Percentiles rank a stretch among this genome's conserved stretches.
phyloP scores from a whole-genome alignment of 2,329 filamentous ascomycete species.

The Fusarium sp. region DNA sequence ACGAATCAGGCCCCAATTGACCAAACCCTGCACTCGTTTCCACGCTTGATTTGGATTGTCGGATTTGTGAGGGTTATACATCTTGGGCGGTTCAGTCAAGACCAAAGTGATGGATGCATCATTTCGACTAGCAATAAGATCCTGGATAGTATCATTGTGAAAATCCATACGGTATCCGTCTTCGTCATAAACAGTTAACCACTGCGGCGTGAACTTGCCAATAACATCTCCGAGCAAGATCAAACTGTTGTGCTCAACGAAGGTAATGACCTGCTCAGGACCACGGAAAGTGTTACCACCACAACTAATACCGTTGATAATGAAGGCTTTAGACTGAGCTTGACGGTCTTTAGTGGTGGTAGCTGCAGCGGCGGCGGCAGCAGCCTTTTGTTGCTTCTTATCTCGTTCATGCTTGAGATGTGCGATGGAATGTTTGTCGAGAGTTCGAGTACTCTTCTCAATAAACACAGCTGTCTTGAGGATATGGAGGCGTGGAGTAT shows the following conservation, averaged over 20 bases:
- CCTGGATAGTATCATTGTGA: slow-evolving; percentile 57
- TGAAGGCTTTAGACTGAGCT: slow-evolving; percentile 33
- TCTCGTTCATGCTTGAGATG: slow-evolving; percentile 44
- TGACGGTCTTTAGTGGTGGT: slow-evolving; percentile 17
- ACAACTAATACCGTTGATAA: slow-evolving; percentile 48
- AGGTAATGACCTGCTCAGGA: slow-evolving; percentile 48
- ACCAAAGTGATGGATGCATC: slow-evolving; percentile 58
- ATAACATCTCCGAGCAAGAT: not conserved
- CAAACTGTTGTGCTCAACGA: slow-evolving; percentile 52
- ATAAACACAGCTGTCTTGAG: slow-evolving; percentile 44
- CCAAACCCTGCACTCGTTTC: slow-evolving; percentile 46
- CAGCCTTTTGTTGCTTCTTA: slow-evolving; percentile 36
- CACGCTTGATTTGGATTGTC: slow-evolving; percentile 18
- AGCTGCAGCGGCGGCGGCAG: not conserved
- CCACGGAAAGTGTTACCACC: slow-evolving; percentile 58
- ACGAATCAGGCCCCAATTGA: slow-evolving; percentile 8
- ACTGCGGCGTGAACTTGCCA: slow-evolving; percentile 27
- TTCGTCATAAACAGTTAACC: slow-evolving; percentile 9
- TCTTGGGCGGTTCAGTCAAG: slow-evolving; percentile 60
- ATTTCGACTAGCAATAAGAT: slow-evolving; percentile 52
- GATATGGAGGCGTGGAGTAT: slow-evolving; percentile 45
- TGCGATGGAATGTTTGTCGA: slow-evolving; percentile 36
- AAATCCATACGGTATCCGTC: slow-evolving; percentile 54
- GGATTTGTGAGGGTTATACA: slow-evolving; percentile 48
- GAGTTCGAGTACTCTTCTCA: slow-evolving; percentile 47